Percentiles rank a stretch among this genome's conserved stretches.
Conservation (phyloP, 768 basidiomycete species). For the Lentinula sp. region DNA sequence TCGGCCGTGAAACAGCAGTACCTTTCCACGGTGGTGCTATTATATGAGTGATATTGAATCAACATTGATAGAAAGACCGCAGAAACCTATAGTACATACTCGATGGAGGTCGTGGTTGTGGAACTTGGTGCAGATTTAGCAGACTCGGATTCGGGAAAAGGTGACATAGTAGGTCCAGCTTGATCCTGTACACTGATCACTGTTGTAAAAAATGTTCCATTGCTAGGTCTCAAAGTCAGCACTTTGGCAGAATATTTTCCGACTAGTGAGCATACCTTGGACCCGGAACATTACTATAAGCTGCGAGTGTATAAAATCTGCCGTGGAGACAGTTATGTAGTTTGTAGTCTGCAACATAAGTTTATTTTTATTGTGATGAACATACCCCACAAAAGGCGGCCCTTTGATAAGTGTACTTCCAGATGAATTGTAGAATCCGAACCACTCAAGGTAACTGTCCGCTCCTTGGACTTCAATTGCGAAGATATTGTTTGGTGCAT, state of each 20-base stretch:
- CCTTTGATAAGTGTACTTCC: neutral
- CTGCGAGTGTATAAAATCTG: neutral
- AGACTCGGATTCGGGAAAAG: too few relatives aligned
- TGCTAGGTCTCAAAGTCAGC: neutral
- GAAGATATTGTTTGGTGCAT: neutral
- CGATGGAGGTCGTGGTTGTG: neutral
- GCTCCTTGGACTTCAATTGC: neutral
- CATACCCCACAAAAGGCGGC: neutral
- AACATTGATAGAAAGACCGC: neutral
- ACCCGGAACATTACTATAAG: constrained; percentile 1
- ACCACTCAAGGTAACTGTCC: neutral
- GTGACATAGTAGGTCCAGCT: neutral
- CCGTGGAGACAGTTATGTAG: neutral
- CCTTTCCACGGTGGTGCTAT: too few relatives aligned
- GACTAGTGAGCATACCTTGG: neutral
- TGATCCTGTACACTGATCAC: neutral
- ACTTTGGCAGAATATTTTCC: neutral
- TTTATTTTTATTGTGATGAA: neutral
- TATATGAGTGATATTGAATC: too few relatives aligned
- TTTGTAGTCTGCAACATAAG: neutral
- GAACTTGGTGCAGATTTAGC: neutral
- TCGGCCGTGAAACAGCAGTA: too few relatives aligned
- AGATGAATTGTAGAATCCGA: neutral
- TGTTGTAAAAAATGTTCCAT: neutral
- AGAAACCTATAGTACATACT: neutral